These are phyloP conservation scores for Verticillium tricorpus DNA, from an alignment of 2,329 filamentous ascomycete genomes.

Conservation along the genomic window DNA sequence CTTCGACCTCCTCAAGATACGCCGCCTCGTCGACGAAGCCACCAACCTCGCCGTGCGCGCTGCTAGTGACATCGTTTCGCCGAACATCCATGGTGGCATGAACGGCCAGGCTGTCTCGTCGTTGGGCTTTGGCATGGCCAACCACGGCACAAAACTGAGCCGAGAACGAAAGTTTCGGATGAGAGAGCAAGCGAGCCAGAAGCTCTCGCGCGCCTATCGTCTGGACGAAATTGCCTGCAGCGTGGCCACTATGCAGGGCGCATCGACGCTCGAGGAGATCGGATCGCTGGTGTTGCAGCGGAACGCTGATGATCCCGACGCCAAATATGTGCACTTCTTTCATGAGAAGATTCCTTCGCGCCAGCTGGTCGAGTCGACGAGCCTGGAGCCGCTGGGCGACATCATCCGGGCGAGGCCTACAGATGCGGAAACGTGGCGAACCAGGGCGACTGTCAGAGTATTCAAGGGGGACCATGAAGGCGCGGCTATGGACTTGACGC, in stretches of 20 bases:
- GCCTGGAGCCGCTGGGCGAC: conserved; percentile 60
- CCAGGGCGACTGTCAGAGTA: conserved; percentile 67
- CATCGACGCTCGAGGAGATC: conserved; percentile 72
- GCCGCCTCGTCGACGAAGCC: conserved; percentile 74
- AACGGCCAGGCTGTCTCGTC: conserved; percentile 27
- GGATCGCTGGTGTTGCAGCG: conserved; percentile 68
- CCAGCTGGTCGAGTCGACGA: conserved; percentile 68
- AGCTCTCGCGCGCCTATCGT: conserved; percentile 71
- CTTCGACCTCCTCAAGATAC: conserved; percentile 80
- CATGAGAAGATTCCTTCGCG: conserved; percentile 82
- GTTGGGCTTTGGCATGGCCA: conserved; percentile 24
- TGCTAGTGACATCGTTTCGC: conserved; percentile 66
- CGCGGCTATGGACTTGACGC: conserved; percentile 65
- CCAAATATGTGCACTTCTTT: conserved; percentile 88
- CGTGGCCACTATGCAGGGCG: conserved; percentile 78
- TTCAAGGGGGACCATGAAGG: conserved; percentile 72
- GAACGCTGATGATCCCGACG: conserved; percentile 63
- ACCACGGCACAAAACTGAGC: conserved; percentile 63
- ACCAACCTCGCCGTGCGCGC: conserved; percentile 74
- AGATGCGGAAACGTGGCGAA: conserved; percentile 65
- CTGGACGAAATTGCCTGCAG: conserved; percentile 80
- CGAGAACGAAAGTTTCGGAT: conserved; percentile 73
- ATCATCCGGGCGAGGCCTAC: conserved; percentile 60
- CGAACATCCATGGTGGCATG: conserved; percentile 44
- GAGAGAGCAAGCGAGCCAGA: conserved; percentile 74